phyloP scores from a whole-genome alignment of 2,329 filamentous ascomycete species.

The Pseudocercospora crystallina region DNA sequence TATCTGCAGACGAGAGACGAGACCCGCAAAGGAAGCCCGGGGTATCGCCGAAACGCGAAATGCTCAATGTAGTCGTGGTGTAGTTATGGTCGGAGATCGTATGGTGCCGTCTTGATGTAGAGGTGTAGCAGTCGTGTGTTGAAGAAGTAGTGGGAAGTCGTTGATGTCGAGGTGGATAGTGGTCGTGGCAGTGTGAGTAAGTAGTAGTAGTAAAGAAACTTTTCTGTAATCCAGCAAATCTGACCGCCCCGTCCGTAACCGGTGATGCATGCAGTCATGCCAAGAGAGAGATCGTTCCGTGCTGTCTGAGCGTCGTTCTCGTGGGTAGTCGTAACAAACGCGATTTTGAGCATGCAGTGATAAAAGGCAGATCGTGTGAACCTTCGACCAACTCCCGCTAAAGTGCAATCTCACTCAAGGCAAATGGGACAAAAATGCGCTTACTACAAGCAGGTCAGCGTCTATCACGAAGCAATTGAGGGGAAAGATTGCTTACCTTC shows the following conservation, averaged over 20 bases:
- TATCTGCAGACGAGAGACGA: too few relatives aligned
- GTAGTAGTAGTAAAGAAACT: constrained; percentile 16
- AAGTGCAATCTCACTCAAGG: constrained; percentile 42
- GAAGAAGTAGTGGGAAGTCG: not conserved
- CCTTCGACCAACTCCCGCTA: constrained; percentile 41
- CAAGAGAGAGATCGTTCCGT: constrained; percentile 27
- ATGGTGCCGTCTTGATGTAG: too few relatives aligned
- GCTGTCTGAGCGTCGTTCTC: constrained; percentile 26
- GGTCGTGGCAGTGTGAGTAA: too few relatives aligned
- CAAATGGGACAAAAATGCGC: constrained; percentile 37
- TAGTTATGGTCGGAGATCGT: too few relatives aligned
- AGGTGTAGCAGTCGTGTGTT: too few relatives aligned
- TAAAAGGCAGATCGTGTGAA: constrained; percentile 28
- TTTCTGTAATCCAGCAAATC: constrained; percentile 26
- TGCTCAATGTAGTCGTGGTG: too few relatives aligned
- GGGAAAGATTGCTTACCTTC: constrained; percentile 52
- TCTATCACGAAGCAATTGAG: not conserved
- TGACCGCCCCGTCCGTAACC: constrained; percentile 21
- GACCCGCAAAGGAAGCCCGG: too few relatives aligned
- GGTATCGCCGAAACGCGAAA: too few relatives aligned
- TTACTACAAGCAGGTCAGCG: constrained; percentile 31
- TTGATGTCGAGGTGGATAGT: not conserved
- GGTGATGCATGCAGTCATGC: constrained; percentile 21
- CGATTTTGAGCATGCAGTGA: constrained; percentile 26
- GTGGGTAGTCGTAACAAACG: constrained; percentile 30